phyloP scores from a whole-genome alignment of 495 filamentous ascomycete species.

The Neurospora cerealis region DNA sequence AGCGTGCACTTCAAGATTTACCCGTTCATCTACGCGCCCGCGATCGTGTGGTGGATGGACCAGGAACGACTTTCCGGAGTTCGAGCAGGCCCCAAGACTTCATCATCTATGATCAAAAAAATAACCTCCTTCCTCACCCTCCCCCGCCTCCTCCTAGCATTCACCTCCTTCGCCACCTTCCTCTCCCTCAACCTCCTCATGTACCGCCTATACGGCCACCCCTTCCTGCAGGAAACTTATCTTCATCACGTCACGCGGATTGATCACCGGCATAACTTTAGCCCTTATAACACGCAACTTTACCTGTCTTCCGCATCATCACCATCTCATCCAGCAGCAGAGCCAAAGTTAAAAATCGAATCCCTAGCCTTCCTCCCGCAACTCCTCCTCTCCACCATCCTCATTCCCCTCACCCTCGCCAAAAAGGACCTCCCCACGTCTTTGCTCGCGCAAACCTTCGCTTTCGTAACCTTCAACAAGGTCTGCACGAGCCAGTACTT shows the following conservation, averaged over 20 bases:
- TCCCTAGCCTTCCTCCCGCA: conserved; percentile 84
- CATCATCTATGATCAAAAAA: conserved; percentile 4
- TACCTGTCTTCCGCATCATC: conserved; percentile 63
- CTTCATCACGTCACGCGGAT: conserved; percentile 85
- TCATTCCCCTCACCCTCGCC: conserved; percentile 69
- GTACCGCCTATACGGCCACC: conserved; percentile 59
- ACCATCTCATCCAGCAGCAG: not conserved
- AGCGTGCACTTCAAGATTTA: conserved; percentile 98
- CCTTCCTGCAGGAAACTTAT: conserved; percentile 83
- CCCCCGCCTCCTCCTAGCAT: conserved; percentile 49
- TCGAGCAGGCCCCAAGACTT: too few relatives aligned
- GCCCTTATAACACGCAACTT: conserved; percentile 84
- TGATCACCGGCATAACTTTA: conserved; percentile 98
- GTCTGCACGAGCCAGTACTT: conserved; percentile 99
- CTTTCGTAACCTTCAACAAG: conserved; percentile 96
- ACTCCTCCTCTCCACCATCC: conserved; percentile 60
- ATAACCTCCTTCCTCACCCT: conserved; percentile 49
- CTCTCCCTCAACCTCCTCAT: conserved; percentile 60
- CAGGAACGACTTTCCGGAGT: conserved; percentile 25
- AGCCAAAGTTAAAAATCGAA: conserved; percentile 43
- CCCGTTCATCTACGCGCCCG: conserved; percentile 84
- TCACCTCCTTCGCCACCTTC: conserved; percentile 62
- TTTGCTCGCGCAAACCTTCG: conserved; percentile 98
- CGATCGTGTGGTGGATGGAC: conserved; percentile 84
- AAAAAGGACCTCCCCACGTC: conserved; percentile 72